phyloP scores from a whole-genome alignment of 441 rosid genomes.

The Brassica balearica region DNA sequence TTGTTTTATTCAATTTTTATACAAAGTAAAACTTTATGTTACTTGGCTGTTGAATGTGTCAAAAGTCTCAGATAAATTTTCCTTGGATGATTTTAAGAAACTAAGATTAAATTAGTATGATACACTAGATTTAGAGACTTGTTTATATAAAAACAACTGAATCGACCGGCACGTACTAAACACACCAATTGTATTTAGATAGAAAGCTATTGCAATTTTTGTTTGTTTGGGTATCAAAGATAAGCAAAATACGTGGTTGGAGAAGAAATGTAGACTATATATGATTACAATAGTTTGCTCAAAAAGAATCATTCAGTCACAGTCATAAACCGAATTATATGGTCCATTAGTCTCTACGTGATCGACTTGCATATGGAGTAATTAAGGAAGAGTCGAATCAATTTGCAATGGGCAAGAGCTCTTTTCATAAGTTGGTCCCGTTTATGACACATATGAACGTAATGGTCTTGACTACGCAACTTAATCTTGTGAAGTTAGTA shows the following conservation, averaged over 20 bases:
- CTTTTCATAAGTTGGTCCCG: constrained; percentile 21
- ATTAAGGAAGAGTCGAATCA: neutral
- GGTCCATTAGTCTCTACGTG: constrained; percentile 19
- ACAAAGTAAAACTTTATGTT: constrained; percentile 18
- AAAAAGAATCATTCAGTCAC: constrained; percentile 16
- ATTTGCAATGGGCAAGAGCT: neutral
- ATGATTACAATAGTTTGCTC: constrained; percentile 28
- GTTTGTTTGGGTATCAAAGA: constrained; percentile 3
- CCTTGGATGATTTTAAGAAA: neutral
- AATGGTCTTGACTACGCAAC: neutral
- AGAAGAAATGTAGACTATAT: constrained; percentile 16
- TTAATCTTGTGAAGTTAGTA: neutral
- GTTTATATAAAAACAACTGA: neutral
- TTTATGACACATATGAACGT: constrained; percentile 15
- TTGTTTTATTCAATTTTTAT: constrained; percentile 24
- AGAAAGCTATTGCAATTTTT: constrained; percentile 2
- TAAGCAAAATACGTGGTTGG: constrained; percentile 33
- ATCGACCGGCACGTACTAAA: constrained; percentile 9
- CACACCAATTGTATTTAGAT: constrained; percentile 5
- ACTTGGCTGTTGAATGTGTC: constrained; percentile 41
- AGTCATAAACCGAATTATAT: constrained; percentile 21
- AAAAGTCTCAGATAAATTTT: constrained; percentile 16
- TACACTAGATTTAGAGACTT: neutral
- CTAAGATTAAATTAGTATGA: neutral
- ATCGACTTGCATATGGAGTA: constrained; percentile 20